A percentile compares a stretch with the other conserved stretches of the same genome.
Conservation (phyloP, 768 basidiomycete genomes). For the Podaxis sp. region DNA sequence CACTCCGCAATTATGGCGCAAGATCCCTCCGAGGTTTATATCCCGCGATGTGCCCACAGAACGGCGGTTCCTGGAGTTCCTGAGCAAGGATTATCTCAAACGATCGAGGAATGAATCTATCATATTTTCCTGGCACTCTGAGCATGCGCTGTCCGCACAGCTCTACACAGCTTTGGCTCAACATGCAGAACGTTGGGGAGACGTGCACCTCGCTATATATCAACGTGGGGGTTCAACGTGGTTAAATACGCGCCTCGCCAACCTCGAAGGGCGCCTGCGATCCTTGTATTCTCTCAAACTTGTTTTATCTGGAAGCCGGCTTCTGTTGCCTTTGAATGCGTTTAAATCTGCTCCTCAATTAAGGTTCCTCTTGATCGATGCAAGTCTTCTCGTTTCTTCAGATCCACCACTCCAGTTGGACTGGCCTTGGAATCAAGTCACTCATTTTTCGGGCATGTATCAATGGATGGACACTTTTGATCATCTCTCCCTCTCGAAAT, state of each 20-base stretch:
- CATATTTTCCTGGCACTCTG: not conserved
- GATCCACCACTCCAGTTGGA: not conserved
- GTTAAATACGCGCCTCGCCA: not conserved
- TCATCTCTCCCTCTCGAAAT: not conserved
- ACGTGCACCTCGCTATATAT: not conserved
- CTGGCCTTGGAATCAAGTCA: slow-evolving; percentile 2
- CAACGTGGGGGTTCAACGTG: not conserved
- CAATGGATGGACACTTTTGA: not conserved
- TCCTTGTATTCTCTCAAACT: slow-evolving; percentile 3
- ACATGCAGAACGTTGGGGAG: slow-evolving; percentile 7
- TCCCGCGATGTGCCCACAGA: not conserved
- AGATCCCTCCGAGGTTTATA: slow-evolving; percentile 19
- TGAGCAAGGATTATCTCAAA: not conserved
- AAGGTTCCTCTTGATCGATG: not conserved
- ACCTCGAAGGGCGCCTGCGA: not conserved
- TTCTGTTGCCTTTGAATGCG: too few species aligned
- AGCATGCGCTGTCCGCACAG: not conserved
- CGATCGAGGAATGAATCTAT: not conserved
- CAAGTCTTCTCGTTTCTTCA: too few species aligned
- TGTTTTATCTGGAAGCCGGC: not conserved
- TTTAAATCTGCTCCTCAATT: not conserved
- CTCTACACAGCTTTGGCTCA: not conserved
- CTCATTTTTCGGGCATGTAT: not conserved
- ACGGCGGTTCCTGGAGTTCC: not conserved
- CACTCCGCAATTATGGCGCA: slow-evolving; percentile 40